Conservation (phyloP, 1,139 yeast species). For the Pneumocystis wakefieldiae region DNA sequence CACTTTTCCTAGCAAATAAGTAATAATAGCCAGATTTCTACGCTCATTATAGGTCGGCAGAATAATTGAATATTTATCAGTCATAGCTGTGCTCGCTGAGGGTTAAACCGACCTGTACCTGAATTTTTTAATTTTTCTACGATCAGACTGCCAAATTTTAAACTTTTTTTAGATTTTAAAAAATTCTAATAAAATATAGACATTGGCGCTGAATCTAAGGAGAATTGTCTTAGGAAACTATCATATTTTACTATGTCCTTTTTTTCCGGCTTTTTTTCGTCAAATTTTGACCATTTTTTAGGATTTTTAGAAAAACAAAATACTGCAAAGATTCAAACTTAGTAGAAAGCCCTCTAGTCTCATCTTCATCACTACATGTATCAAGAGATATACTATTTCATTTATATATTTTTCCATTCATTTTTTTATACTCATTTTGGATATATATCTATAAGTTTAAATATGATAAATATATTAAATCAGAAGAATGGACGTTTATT, state of each 20-base stretch:
- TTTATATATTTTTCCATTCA: conserved; percentile 78
- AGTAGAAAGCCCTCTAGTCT: neutral
- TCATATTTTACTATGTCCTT: neutral
- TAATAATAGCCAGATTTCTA: conserved; percentile 54
- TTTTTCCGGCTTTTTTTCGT: neutral
- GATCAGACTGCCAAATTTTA: neutral
- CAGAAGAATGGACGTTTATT: conserved; percentile 73
- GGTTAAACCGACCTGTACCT: neutral
- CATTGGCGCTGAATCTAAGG: neutral
- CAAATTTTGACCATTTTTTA: neutral
- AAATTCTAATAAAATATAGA: neutral
- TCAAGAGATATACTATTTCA: conserved; percentile 24
- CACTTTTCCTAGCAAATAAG: conserved; percentile 59
- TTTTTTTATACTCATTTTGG: conserved; percentile 63
- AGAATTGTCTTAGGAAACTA: neutral
- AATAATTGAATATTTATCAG: conserved; percentile 56
- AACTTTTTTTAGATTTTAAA: neutral
- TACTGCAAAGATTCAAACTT: neutral
- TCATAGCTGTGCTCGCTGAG: conserved; percentile 5
- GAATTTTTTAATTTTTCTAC: neutral
- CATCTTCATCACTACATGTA: neutral
- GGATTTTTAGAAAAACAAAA: neutral
- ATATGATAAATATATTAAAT: conserved; percentile 70
- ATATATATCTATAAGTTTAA: conserved; percentile 47
- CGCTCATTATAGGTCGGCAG: conserved; percentile 71